Evolutionary conservation across 345 rosid species (phyloP).

Genomic region (Gossypium stocksii): DNA sequence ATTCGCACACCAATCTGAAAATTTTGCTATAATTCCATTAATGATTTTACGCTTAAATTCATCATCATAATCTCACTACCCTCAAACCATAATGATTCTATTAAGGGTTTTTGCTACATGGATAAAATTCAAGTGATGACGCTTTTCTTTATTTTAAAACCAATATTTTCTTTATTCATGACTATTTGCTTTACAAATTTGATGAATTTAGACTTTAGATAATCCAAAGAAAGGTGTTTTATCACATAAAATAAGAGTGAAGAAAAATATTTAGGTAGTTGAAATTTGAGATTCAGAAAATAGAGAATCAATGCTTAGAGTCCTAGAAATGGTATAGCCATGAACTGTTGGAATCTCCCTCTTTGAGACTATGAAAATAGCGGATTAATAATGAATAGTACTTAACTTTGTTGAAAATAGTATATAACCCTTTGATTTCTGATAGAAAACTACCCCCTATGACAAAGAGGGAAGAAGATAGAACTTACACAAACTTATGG

Average conservation of each 20-base stretch:
- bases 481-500: not conserved
- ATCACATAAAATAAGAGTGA: not conserved
- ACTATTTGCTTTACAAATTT: not conserved
- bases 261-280: not conserved
- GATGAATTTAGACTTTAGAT: not conserved
- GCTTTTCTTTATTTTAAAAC: not conserved
- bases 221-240: not conserved
- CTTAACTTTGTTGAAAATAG: not conserved
- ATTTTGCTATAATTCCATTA: not conserved
- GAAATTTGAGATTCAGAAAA: not conserved
- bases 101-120: constrained; percentile 5
- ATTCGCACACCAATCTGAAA: not conserved
- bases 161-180: not conserved
- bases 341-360: not conserved
- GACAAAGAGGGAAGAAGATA: not conserved
- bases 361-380: not conserved
- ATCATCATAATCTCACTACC: not conserved
- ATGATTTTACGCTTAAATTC: not conserved
- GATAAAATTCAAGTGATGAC: not conserved
- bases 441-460: not conserved
- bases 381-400: not conserved
- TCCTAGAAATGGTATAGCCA: not conserved
- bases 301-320: not conserved
- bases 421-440: not conserved
- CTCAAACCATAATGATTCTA: not conserved